A percentile compares a stretch with the other conserved stretches of the same genome.
Evolutionary conservation across 371 early-diverging fungal genomes (phyloP).

Genomic region (Mucor circinelloides): DNA sequence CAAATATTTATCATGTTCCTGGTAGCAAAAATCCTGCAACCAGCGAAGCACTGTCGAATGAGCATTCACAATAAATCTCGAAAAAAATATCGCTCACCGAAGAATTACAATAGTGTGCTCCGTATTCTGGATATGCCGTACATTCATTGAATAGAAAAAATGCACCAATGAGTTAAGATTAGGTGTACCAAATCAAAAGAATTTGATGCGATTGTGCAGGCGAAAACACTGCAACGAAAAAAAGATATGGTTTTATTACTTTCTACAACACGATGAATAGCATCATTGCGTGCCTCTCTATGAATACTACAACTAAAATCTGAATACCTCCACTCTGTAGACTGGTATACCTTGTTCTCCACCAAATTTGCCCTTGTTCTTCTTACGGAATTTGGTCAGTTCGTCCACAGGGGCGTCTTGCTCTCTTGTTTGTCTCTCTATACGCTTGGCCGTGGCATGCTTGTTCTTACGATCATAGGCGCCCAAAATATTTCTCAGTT

Average conservation of each 20-base stretch:
- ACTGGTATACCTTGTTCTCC: conserved; percentile 61
- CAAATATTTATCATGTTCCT: background rate
- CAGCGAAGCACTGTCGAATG: too few species aligned
- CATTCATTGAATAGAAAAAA: background rate
- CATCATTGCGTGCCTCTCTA: background rate
- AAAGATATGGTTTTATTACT: background rate
- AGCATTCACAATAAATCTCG: too few species aligned
- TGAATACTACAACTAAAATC: conserved; percentile 35
- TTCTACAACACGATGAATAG: background rate
- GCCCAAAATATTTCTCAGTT: conserved; percentile 52
- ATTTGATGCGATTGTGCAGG: background rate
- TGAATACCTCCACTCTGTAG: conserved; percentile 65
- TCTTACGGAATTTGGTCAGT: conserved; percentile 38
- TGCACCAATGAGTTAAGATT: background rate
- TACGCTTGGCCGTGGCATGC: conserved; percentile 15
- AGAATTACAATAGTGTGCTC: background rate
- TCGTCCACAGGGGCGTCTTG: conserved; percentile 34
- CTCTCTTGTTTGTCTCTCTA: conserved; percentile 15
- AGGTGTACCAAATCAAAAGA: background rate
- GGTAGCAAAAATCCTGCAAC: background rate
- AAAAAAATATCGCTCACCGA: too few species aligned
- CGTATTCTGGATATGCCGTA: background rate
- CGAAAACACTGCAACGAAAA: background rate
- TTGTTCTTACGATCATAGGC: conserved; percentile 57
- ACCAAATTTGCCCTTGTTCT: conserved; percentile 54